phyloP scores from a whole-genome alignment of 805 yeast species.

The Yamadazyma tumulicola region DNA sequence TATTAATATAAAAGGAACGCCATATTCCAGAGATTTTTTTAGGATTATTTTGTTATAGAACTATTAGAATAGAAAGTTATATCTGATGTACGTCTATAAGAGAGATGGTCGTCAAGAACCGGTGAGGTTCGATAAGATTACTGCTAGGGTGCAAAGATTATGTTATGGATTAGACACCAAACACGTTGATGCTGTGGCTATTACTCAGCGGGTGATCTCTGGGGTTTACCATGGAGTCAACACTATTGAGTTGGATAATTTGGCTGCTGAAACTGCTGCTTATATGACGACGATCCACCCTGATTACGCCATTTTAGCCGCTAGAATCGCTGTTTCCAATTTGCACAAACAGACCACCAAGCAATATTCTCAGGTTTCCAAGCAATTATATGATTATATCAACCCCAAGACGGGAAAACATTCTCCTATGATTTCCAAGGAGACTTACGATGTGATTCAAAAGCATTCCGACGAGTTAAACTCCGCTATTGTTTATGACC shows the following conservation, averaged over 20 bases:
- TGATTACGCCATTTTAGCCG: constrained; percentile 94
- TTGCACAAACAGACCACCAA: constrained; percentile 92
- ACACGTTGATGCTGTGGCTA: constrained; percentile 92
- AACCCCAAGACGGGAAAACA: constrained; percentile 75
- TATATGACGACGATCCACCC: constrained; percentile 97
- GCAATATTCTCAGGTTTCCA: constrained; percentile 74
- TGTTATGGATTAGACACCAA: constrained; percentile 91
- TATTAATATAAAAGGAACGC: constrained; percentile 2
- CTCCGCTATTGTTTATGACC: constrained; percentile 43
- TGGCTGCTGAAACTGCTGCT: constrained; percentile 96
- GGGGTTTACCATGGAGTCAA: constrained; percentile 98
- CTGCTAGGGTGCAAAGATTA: constrained; percentile 84
- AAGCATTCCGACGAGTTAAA: constrained; percentile 41
- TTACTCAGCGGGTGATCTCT: constrained; percentile 91
- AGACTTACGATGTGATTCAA: constrained; percentile 36
- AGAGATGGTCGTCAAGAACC: constrained; percentile 95
- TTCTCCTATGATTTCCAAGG: constrained; percentile 43
- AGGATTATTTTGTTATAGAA: not conserved
- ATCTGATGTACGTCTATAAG: constrained; percentile 72
- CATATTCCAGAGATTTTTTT: not conserved
- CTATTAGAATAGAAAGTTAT: not conserved
- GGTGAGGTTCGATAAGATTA: constrained; percentile 93
- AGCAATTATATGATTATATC: constrained; percentile 68
- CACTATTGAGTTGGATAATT: constrained; percentile 66
- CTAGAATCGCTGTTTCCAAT: constrained; percentile 91